phyloP scores from a whole-genome alignment of 768 basidiomycete genomes.

The Grammothele lineata region DNA sequence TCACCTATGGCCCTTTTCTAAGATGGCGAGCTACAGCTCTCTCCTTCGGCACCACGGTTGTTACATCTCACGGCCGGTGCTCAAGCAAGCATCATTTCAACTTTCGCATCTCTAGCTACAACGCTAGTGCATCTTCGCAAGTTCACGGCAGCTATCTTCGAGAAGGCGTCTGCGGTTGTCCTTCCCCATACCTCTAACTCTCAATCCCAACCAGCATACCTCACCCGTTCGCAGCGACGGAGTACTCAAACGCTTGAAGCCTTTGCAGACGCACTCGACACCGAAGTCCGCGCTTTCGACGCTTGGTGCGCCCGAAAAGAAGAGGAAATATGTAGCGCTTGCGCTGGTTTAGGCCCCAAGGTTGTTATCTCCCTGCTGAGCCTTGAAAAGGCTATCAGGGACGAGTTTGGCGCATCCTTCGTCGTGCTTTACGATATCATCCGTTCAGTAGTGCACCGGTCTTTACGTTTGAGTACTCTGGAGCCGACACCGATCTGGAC shows the following conservation, averaged over 20 bases:
- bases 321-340: constrained; percentile 59
- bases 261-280: constrained; percentile 70
- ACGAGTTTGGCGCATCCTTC: constrained; percentile 56
- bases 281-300: constrained; percentile 54
- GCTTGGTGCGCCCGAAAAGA: constrained; percentile 70
- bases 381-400: constrained; percentile 54
- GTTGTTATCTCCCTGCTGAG: constrained; percentile 63
- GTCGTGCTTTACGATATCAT: constrained; percentile 51
- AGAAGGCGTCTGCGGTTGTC: constrained; percentile 23
- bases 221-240: constrained; percentile 10
- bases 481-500: constrained; percentile 34
- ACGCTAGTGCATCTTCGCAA: constrained; percentile 57
- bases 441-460: constrained; percentile 27
- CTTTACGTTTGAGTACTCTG: constrained; percentile 16
- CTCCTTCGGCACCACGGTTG: constrained; percentile 51
- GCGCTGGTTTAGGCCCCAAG: constrained; percentile 39
- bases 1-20: neutral
- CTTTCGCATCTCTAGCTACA: constrained; percentile 57
- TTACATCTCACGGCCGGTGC: constrained; percentile 64
- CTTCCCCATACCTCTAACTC: constrained; percentile 7
- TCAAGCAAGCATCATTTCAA: constrained; percentile 58
- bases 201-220: constrained; percentile 2
- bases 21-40: constrained; percentile 33
- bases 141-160: constrained; percentile 50
- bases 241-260: constrained; percentile 70